These are phyloP conservation scores for Millerago galiae DNA, from an alignment of 805 yeast species.

Conservation along the genomic window DNA sequence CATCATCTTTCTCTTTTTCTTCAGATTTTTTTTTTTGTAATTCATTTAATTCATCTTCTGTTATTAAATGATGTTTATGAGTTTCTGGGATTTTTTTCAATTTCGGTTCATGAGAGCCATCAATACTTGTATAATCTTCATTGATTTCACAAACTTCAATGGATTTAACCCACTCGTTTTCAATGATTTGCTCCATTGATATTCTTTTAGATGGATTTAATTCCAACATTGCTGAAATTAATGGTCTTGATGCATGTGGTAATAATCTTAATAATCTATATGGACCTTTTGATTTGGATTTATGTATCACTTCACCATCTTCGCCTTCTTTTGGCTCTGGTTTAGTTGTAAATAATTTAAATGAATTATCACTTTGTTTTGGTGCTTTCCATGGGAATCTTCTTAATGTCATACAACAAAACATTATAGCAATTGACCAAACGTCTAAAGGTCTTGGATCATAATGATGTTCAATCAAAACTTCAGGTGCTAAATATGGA, in stretches of 20 bases:
- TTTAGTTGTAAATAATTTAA: constrained; percentile 51
- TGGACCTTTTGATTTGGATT: constrained; percentile 55
- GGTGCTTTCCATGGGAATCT: constrained; percentile 97
- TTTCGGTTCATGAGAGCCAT: constrained; percentile 12
- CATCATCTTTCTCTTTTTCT: constrained; percentile 19
- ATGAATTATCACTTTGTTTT: constrained; percentile 67
- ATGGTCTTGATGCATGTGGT: constrained; percentile 57
- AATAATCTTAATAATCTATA: constrained; percentile 63
- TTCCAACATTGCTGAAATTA: constrained; percentile 61
- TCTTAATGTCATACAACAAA: constrained; percentile 80
- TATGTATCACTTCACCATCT: constrained; percentile 17
- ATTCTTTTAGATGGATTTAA: constrained; percentile 54
- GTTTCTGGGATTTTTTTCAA: constrained; percentile 26
- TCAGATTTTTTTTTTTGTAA: constrained; percentile 30
- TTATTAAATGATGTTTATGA: constrained; percentile 62
- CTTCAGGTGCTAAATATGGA: constrained; percentile 94
- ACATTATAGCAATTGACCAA: constrained; percentile 92
- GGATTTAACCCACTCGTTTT: constrained; percentile 49
- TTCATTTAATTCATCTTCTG: constrained; percentile 53
- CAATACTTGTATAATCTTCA: constrained; percentile 7
- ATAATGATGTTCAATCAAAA: constrained; percentile 49
- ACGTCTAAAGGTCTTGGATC: constrained; percentile 87
- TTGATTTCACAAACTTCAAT: constrained; percentile 47
- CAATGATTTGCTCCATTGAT: constrained; percentile 46
- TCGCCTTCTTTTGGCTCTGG: constrained; percentile 24